phyloP scores from a whole-genome alignment of 2,329 filamentous ascomycete genomes.

The Blastomyces silverae region DNA sequence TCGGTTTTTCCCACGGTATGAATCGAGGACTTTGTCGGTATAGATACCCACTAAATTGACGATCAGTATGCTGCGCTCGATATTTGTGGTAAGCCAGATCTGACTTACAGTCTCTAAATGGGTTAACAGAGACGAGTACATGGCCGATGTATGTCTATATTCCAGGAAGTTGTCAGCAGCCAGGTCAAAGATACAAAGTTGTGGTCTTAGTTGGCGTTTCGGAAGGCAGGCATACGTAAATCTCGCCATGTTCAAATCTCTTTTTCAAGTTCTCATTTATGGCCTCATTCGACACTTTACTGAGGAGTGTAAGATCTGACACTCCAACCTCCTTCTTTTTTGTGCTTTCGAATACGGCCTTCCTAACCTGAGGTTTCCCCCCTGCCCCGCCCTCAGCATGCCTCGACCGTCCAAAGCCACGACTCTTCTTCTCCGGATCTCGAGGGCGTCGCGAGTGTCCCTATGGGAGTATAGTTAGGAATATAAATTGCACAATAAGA shows the following conservation, averaged over 20 bases:
- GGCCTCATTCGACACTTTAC: conserved; percentile 97
- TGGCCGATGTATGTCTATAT: conserved; percentile 90
- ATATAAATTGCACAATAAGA: not conserved
- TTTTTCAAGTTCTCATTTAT: conserved; percentile 99
- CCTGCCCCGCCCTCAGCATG: conserved; percentile 40
- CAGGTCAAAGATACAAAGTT: not conserved
- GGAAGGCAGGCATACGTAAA: conserved; percentile 58
- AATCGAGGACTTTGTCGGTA: conserved; percentile 85
- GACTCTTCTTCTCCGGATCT: conserved; percentile 40
- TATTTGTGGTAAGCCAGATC: not conserved
- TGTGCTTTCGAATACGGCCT: conserved; percentile 88
- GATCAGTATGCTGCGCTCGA: conserved; percentile 32
- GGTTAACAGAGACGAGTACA: conserved; percentile 98
- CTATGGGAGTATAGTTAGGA: conserved; percentile 22
- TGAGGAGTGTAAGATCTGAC: conserved; percentile 92
- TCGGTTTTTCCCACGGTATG: conserved; percentile 94
- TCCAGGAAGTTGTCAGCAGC: conserved; percentile 15
- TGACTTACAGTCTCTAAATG: conserved; percentile 73
- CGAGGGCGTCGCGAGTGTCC: conserved; percentile 41
- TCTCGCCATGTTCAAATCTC: conserved; percentile 93
- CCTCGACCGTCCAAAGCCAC: conserved; percentile 39
- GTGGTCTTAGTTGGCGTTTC: not conserved
- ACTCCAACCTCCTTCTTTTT: conserved; percentile 99
- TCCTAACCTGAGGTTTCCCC: conserved; percentile 69
- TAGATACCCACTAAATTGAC: conserved; percentile 74